A percentile compares a stretch with the other conserved stretches of the same genome.
phyloP scores from a whole-genome alignment of 1,284 basidiomycete genomes.

The Ganoderma multipileum region DNA sequence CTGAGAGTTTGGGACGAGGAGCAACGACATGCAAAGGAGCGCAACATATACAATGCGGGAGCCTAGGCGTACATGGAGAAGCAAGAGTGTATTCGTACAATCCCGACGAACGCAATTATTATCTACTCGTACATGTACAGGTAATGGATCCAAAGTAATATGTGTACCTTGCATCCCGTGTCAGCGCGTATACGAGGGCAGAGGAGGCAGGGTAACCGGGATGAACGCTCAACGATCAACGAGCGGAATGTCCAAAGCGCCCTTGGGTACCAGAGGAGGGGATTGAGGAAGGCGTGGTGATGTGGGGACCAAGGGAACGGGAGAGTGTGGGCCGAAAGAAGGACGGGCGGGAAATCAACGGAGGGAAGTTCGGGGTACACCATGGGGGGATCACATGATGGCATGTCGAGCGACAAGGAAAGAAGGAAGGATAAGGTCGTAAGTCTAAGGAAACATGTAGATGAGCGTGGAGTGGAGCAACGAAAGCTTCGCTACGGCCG shows the following conservation, averaged over 20 bases:
- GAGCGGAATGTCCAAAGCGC: neutral
- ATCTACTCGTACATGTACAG: slow-evolving; percentile 29
- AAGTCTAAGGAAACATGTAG: slow-evolving; percentile 18
- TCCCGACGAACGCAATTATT: slow-evolving; percentile 23
- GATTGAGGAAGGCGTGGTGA: neutral
- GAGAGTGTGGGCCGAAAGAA: neutral
- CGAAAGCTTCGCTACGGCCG: slow-evolving; percentile 4
- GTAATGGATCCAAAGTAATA: slow-evolving; percentile 16
- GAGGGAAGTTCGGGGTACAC: slow-evolving; percentile 1
- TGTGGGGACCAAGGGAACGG: neutral
- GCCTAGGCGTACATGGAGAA: neutral
- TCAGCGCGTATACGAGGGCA: neutral
- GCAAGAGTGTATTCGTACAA: slow-evolving; percentile 24
- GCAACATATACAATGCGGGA: neutral
- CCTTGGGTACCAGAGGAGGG: neutral
- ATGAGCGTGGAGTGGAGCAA: neutral
- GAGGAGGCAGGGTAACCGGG: neutral
- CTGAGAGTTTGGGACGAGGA: neutral
- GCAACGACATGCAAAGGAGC: neutral
- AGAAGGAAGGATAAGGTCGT: neutral
- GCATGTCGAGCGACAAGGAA: neutral
- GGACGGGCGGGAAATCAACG: neutral
- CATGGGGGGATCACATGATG: neutral
- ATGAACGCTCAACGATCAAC: neutral
- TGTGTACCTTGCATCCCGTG: neutral